These are phyloP conservation scores for Cronartium quercuum DNA, from an alignment of 1,284 basidiomycete genomes.

Conservation along the genomic window DNA sequence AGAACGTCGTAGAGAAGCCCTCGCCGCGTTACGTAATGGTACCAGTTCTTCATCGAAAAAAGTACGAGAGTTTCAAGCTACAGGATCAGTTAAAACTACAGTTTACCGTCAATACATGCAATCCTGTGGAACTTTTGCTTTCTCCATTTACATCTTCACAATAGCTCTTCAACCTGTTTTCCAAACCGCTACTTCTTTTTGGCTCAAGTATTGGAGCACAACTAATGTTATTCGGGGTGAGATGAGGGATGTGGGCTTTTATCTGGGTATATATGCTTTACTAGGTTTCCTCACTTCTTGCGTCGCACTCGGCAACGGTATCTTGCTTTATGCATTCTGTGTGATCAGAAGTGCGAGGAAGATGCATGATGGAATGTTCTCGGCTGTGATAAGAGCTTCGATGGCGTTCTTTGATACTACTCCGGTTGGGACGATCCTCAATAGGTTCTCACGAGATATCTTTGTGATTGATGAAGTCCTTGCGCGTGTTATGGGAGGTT, in stretches of 20 bases:
- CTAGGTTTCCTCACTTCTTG: slow-evolving; percentile 9
- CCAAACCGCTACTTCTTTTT: slow-evolving; percentile 15
- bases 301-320: slow-evolving; percentile 2
- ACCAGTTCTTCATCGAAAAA: slow-evolving; percentile 47
- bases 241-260: slow-evolving; percentile 9
- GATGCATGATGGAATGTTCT: slow-evolving; percentile 51
- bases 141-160: slow-evolving; percentile 23
- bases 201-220: slow-evolving; percentile 36
- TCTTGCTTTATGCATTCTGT: slow-evolving; percentile 66
- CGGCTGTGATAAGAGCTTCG: slow-evolving; percentile 71
- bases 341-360: slow-evolving; percentile 66
- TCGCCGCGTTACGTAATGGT: slow-evolving; percentile 39
- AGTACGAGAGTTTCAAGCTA: slow-evolving; percentile 72
- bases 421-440: slow-evolving; percentile 48
- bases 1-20: slow-evolving; percentile 41
- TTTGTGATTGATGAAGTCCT: slow-evolving; percentile 37
- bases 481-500: slow-evolving; percentile 19
- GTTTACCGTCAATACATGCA: slow-evolving; percentile 74
- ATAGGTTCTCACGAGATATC: slow-evolving; percentile 41
- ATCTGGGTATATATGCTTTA: slow-evolving; percentile 25
- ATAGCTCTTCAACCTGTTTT: slow-evolving; percentile 14
- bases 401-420: slow-evolving; percentile 72
- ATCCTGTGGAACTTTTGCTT: slow-evolving; percentile 69
- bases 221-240: slow-evolving; percentile 5
- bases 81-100: slow-evolving; percentile 69